Base-by-base conservation (phyloP, 2,329 filamentous ascomycete genomes). In the Ophiostoma australiae region DNA sequence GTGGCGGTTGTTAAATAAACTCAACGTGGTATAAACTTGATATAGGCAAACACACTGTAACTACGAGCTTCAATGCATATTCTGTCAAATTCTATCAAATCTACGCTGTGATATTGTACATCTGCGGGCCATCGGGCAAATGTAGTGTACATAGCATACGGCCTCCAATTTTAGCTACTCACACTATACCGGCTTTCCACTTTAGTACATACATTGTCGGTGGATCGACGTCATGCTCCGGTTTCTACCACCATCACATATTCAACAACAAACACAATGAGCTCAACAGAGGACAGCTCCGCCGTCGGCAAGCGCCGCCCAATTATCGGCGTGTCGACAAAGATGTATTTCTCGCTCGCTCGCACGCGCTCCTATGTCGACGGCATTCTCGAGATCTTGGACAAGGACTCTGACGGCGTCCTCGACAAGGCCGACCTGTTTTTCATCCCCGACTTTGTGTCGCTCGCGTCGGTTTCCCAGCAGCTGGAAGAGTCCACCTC, bases 271-370 rank as follows among this genome's bases (percentile, higher is more conserved):
- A 23, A 31, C 8, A 63, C n/a, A 31, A 70, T 68, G 48, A 41
- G 65, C 17, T 11, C 61, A 11, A 20, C 35, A 10, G 11, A 7
- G 6, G 23, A 27, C 7, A 23, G 33, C 13, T 5, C 20, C n/a
- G 63, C 23, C 39, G 15, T 39, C 73, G 70, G 58, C 48, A 67
- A 66, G 80, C 84, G 82, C 67, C 86, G 87, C 76, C 88, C 88
- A 76, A 83, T 93, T 73, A 84, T 93, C 72, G 90, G 91, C 78
- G 88, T 92, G 74, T 91, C 88, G 67, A 87, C 90, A 55, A 93
- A 93, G 77, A 91, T 93, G 87, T 93, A 94, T 84, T 94, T 94
- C 80, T 87, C 89, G 73, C 85, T 89, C 10, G 80, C 85, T 13
- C 83, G 84, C 73, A 93, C 91, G 1, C 80, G 84, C 66, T 76